Evolutionary conservation across 2,329 filamentous ascomycete species (phyloP), one percentile per base, ranked within the genome.

Genomic region (Tolypocladium endophyticum): DNA sequence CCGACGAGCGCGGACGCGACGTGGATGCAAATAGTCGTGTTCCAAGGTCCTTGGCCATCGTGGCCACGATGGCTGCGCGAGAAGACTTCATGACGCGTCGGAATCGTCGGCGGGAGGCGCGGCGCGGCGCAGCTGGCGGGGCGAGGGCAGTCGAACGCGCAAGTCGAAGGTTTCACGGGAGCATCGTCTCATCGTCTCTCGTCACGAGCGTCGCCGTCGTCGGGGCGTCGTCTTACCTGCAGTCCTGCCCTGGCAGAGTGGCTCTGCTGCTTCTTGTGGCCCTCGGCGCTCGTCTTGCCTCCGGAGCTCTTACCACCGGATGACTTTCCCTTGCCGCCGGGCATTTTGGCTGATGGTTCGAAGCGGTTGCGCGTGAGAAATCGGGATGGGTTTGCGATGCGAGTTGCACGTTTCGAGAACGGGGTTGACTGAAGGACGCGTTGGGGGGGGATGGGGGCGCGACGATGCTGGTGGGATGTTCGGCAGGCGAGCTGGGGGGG

Each of bases 241-340:
- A 97, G 84, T 73, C 92, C 92, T 74, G 92, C 92, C 77, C 94
- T 92, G 72, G 91, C 90, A 70, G 92, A 96, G 81, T 96, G 92
- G 79, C 94, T 96, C 79, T 95, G 90, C 72, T 90, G 88, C 81
- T 96, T 96, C 80, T 89, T 90, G 73, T 86, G 79, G 59, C 82
- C 83, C 66, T 87, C 87, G 70, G 71, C 78, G 62, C 79, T 79
- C 56, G 80, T 82, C 82, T 94, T 94, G 69, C 90, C 89, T 69
- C 90, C 90, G 61, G 88, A 82, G 74, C 79, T 92, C 86, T 95
- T 96, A 73, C 92, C 92, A 70, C 92, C 92, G 68, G 88, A 85
- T 65, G 87, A 90, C 82, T 92, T 95, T 83, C 92, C 92, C 84
- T 97, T 97, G 80, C 92, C 92, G 73, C 92, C 92, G 73, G 92